Conservation (phyloP, 345 rosid species). For the Acer campestre region DNA sequence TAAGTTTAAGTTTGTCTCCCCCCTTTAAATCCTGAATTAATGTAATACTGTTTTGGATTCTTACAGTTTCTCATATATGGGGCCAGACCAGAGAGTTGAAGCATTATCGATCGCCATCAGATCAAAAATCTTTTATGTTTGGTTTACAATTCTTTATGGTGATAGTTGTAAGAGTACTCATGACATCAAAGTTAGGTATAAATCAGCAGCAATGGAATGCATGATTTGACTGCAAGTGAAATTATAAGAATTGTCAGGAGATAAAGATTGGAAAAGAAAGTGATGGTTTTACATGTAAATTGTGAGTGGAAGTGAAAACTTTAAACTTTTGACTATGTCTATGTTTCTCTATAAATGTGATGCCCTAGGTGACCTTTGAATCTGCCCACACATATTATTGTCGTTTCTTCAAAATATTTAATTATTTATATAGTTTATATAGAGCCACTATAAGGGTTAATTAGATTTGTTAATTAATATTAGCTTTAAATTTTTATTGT, state of each 20-base stretch:
- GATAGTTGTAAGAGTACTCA: background rate
- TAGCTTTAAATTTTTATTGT: background rate
- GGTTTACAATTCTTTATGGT: background rate
- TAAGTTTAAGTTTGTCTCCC: no score
- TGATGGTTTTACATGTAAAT: background rate
- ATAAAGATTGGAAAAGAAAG: background rate
- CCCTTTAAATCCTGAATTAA: no score
- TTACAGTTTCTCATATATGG: background rate
- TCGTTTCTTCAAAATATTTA: background rate
- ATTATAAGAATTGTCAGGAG: background rate
- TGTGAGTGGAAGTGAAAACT: background rate
- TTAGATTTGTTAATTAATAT: no score
- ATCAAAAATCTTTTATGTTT: background rate
- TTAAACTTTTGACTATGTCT: background rate
- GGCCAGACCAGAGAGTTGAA: background rate
- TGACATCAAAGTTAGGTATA: slow-evolving; percentile 21
- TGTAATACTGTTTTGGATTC: background rate
- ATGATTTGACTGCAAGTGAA: slow-evolving; percentile 23
- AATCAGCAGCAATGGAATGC: slow-evolving; percentile 19
- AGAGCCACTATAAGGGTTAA: background rate
- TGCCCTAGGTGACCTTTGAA: background rate
- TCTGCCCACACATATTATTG: slow-evolving; percentile 1
- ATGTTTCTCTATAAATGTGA: background rate
- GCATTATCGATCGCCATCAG: background rate
- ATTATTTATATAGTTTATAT: background rate